Evolutionary conservation across 116 monocot species (phyloP), one percentile per base, ranked within the genome.

Genomic region (Papilionanthe hybrid): DNA sequence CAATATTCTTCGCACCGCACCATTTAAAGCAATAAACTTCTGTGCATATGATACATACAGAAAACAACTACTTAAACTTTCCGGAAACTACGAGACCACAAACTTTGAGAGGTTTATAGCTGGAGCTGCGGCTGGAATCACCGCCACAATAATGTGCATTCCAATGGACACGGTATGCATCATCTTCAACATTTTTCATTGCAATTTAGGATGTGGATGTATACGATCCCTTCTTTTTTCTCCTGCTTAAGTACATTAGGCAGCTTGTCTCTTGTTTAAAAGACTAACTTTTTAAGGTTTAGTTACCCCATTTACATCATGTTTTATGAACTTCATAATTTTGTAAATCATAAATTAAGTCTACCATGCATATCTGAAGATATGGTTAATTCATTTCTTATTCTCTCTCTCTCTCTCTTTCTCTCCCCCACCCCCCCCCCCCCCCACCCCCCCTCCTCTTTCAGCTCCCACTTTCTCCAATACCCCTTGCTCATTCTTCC

Each of bases 1-100:
- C 72, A 98, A 98, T 83, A 93, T 98, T 81, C 94, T 98, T 85
- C 98, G 94, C 28, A 94, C 94, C 47, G 98, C 94, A 63, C 98
- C 98, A 67, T 98, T 94, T 82, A 98, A 94, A 84, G 93, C 98
- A 74, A 79, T 98, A 32, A 98, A 98, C 78, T 98, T 98, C 83
- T 94, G 91, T 84, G 91, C 94, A 76, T 98, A 94, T 82, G 98
- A 98, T 72, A 94, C 91, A 63, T 98, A 98, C 57, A 82, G 94
- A 55, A 98, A 98, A 76, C 87, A 93, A 42, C 83, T 94, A 29
- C 87, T 91, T 32, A 91, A 82, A 83, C 55, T 93, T 5, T 91
- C 94, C 68, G 93, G 94, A n/a, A 91, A 91, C 78, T 87, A 94
- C 66, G 95, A 98, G 80, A 87, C 90, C 44, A 94, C 94, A 57